Evolutionary conservation across 257 asterid species (phyloP).

Genomic region (Penstemon barbatus): DNA sequence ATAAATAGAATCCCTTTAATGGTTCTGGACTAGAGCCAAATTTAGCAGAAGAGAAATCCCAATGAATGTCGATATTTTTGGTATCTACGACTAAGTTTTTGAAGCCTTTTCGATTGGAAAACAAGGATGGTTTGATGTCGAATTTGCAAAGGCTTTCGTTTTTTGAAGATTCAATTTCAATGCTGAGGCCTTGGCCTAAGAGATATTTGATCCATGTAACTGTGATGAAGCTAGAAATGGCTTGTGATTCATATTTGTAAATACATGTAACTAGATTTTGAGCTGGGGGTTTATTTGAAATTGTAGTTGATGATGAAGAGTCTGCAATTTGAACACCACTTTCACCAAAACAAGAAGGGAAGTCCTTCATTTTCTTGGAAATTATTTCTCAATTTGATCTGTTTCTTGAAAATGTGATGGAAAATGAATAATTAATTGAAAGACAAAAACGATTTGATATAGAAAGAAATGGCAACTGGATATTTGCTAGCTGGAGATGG

Average conservation of each 20-base stretch:
- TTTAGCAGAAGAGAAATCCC: slow-evolving; percentile 74
- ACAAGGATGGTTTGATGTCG: slow-evolving; percentile 73
- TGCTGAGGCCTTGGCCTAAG: slow-evolving; percentile 58
- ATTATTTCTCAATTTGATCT: not conserved
- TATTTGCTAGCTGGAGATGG: slow-evolving; percentile 23
- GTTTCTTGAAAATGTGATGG: not conserved
- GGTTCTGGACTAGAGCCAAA: slow-evolving; percentile 76
- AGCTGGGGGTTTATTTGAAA: slow-evolving; percentile 32
- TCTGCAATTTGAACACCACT: slow-evolving; percentile 62
- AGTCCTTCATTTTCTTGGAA: slow-evolving; percentile 57
- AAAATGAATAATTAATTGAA: slow-evolving; percentile 5
- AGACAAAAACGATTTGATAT: not conserved
- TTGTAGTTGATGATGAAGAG: slow-evolving; percentile 38
- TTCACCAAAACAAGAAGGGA: slow-evolving; percentile 79
- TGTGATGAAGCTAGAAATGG: slow-evolving; percentile 51
- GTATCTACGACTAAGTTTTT: slow-evolving; percentile 36
- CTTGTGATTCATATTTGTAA: slow-evolving; percentile 41
- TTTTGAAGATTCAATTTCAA: slow-evolving; percentile 44
- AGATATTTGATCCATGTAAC: slow-evolving; percentile 60
- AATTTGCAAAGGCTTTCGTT: slow-evolving; percentile 46
- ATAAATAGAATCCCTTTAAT: slow-evolving; percentile 52
- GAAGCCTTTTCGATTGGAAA: slow-evolving; percentile 61
- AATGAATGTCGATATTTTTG: slow-evolving; percentile 38
- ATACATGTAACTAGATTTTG: slow-evolving; percentile 61
- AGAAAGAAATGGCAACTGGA: slow-evolving; percentile 17